Conservation (phyloP, 345 rosid species). For the Pistacia vera region DNA sequence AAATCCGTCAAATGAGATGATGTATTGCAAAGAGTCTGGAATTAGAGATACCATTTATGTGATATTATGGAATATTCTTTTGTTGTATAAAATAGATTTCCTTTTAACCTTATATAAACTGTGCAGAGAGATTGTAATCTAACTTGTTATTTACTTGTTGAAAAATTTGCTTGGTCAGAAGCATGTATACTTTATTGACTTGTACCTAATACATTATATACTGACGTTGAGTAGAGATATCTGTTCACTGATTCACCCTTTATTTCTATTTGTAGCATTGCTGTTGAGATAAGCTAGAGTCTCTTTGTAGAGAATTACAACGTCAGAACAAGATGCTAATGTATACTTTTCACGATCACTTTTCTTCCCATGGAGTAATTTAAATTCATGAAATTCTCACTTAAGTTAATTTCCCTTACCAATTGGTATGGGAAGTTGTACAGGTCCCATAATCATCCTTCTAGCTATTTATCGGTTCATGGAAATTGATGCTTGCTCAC, state of each 20-base stretch:
- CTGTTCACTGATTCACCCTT: neutral
- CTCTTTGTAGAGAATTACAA: slow-evolving; percentile 89
- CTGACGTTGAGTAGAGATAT: neutral
- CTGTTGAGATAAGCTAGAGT: slow-evolving; percentile 89
- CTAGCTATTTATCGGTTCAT: neutral
- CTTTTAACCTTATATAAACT: neutral
- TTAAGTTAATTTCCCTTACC: neutral
- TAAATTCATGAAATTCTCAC: neutral
- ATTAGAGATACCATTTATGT: neutral
- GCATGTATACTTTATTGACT: neutral
- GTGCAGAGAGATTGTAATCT: neutral
- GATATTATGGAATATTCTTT: neutral
- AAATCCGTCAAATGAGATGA: neutral
- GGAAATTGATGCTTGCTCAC: slow-evolving; percentile 20
- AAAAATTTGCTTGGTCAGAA: neutral
- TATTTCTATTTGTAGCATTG: slow-evolving; percentile 50
- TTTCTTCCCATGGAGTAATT: neutral
- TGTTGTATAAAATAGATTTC: neutral
- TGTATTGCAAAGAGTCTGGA: neutral
- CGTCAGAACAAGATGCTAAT: slow-evolving; percentile 92
- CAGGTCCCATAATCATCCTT: neutral
- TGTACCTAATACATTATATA: neutral
- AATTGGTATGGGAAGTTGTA: neutral
- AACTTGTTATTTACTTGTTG: neutral
- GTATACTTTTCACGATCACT: slow-evolving; percentile 32